A percentile compares a stretch with the other conserved stretches of the same genome.
phyloP scores from a whole-genome alignment of 371 early-diverging fungal species.

The Syncephalastrum racemosum region DNA sequence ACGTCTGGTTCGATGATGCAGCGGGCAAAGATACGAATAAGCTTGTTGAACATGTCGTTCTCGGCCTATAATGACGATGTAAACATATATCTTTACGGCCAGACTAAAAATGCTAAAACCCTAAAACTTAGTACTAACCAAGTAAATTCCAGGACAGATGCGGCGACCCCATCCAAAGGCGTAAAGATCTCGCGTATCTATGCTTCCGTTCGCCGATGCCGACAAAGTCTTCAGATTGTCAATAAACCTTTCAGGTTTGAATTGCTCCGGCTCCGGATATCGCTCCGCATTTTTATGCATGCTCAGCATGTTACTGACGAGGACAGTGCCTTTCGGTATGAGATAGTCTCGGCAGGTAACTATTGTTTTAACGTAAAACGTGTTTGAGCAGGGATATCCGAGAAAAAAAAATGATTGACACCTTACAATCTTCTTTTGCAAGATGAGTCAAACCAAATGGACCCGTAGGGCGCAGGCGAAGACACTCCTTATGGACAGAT shows the following conservation, averaged over 20 bases:
- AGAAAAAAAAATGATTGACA: background rate
- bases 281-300: conserved; percentile 17
- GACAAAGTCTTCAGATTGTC: conserved; percentile 16
- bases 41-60: conserved; percentile 12
- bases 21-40: conserved; percentile 15
- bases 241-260: conserved; percentile 26
- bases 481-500: conserved; percentile 25
- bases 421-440: conserved; percentile 24
- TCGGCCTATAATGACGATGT: conserved; percentile 8
- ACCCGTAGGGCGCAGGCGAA: conserved; percentile 19
- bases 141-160: conserved; percentile 16
- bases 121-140: too few relatives aligned
- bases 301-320: conserved; percentile 23
- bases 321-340: conserved; percentile 34
- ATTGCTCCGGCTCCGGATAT: conserved; percentile 16
- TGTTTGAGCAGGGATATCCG: too few relatives aligned
- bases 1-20: conserved; percentile 10
- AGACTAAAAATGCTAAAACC: too few relatives aligned
- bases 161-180: conserved; percentile 21
- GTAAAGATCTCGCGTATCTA: conserved; percentile 16
- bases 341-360: conserved; percentile 24
- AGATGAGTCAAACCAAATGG: conserved; percentile 19
- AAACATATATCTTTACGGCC: too few relatives aligned
- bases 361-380: background rate
- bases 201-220: conserved; percentile 13